These are phyloP conservation scores for Cercospora sojina DNA, from an alignment of 2,329 filamentous ascomycete genomes.

Conservation along the genomic window DNA sequence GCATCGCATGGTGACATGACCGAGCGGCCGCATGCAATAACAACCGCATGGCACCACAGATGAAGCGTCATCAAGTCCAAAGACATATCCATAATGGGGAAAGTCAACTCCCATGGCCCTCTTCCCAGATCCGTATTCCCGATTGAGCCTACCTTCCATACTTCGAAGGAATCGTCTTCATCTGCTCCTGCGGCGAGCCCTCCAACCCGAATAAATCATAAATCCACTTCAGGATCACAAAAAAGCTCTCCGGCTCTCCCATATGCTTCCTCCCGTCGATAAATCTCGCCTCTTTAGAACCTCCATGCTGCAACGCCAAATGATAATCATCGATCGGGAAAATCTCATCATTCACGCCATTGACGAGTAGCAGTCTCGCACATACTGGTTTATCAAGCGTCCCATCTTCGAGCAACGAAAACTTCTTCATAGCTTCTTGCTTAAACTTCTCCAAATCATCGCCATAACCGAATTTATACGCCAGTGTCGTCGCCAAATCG, in stretches of 20 bases:
- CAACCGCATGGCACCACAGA: no score
- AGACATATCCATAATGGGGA: no score
- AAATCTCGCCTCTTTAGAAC: slow-evolving; percentile 54
- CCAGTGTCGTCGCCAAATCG: slow-evolving; percentile 53
- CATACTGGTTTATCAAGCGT: slow-evolving; percentile 54
- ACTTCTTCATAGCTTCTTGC: slow-evolving; percentile 49
- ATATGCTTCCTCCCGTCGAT: slow-evolving; percentile 49
- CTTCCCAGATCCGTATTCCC: no score
- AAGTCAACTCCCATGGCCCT: no score
- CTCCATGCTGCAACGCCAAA: slow-evolving; percentile 53
- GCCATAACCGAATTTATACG: slow-evolving; percentile 51
- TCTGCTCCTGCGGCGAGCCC: slow-evolving; percentile 44
- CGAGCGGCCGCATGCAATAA: no score
- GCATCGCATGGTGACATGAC: no score
- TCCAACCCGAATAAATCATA: slow-evolving; percentile 50
- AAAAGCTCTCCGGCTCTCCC: slow-evolving; percentile 53
- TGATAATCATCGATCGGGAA: slow-evolving; percentile 63
- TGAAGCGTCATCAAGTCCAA: no score
- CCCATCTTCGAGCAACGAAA: slow-evolving; percentile 56
- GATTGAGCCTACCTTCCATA: slow-evolving; percentile 7
- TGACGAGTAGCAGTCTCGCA: slow-evolving; percentile 55
- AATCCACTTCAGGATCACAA: slow-evolving; percentile 51
- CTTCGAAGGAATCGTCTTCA: slow-evolving; percentile 50
- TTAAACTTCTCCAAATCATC: slow-evolving; percentile 49
- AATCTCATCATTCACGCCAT: slow-evolving; percentile 60